Evolutionary conservation across 257 asterid species (phyloP).

Genomic region (Nicotiana benthamiana): DNA sequence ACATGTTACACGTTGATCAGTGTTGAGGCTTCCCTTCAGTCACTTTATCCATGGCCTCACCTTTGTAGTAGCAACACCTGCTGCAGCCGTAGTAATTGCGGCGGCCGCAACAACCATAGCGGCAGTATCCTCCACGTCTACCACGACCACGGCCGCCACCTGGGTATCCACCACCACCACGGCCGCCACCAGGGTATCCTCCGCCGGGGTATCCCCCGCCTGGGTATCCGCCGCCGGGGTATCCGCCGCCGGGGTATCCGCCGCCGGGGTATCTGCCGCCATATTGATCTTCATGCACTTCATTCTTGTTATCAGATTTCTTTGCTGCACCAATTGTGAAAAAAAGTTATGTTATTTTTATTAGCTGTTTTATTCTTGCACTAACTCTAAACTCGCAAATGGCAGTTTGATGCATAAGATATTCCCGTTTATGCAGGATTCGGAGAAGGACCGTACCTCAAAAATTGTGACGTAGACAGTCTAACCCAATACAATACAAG

Average conservation of each 20-base stretch:
- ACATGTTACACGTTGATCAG: neutral
- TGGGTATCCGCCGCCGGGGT: neutral
- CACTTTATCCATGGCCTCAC: neutral
- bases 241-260: neutral
- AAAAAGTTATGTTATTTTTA: neutral
- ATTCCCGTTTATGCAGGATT: too few relatives aligned
- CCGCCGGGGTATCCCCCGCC: slow-evolving; percentile 1
- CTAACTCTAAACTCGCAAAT: neutral
- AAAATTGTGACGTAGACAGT: too few relatives aligned
- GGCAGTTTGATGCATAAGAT: too few relatives aligned
- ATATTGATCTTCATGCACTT: slow-evolving; percentile 5
- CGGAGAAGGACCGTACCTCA: too few relatives aligned
- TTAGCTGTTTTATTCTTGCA: neutral
- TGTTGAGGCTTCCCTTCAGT: neutral
- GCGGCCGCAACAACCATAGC: neutral
- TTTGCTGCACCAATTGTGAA: neutral
- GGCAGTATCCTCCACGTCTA: slow-evolving; percentile 1
- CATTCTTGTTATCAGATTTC: slow-evolving; percentile 11
- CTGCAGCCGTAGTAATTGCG: neutral
- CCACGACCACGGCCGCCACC: neutral
- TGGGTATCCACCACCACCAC: neutral
- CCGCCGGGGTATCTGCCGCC: slow-evolving; percentile 14
- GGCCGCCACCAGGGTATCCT: slow-evolving; percentile 1
- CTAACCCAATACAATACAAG: too few relatives aligned
- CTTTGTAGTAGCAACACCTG: slow-evolving; percentile 1